Evolutionary conservation across 2,329 filamentous ascomycete genomes (phyloP).

Genomic region (Botryosphaeria dothidea): DNA sequence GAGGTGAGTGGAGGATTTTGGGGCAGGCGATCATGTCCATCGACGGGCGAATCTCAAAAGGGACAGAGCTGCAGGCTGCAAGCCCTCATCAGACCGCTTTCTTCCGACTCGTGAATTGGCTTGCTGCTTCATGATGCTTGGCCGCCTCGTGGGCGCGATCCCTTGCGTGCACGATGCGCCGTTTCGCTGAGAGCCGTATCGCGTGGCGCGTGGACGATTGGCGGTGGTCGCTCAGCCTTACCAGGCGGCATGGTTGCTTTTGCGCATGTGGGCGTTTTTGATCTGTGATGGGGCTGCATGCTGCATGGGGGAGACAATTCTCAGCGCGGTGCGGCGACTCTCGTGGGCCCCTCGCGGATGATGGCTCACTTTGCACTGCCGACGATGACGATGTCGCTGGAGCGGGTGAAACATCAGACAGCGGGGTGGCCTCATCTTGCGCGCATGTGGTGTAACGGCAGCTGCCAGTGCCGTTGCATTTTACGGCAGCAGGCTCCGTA

Average conservation of each 20-base stretch:
- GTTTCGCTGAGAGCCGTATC: slow-evolving; percentile 3
- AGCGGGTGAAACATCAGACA: slow-evolving; percentile 1
- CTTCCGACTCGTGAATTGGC: slow-evolving; percentile 8
- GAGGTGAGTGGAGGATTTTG: not conserved
- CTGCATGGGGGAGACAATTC: not conserved
- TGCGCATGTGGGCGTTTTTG: not conserved
- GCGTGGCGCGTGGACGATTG: slow-evolving; percentile 4
- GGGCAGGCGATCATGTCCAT: not conserved
- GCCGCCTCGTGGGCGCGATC: not conserved
- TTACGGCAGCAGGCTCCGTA: not conserved
- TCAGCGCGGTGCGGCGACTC: not conserved
- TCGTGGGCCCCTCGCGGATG: not conserved
- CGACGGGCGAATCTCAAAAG: not conserved
- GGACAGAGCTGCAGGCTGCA: slow-evolving; percentile 4
- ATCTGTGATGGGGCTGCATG: slow-evolving; percentile 4
- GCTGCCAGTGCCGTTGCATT: not conserved
- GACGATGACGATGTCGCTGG: not conserved
- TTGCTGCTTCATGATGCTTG: not conserved
- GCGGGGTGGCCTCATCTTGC: not conserved
- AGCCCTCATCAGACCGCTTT: slow-evolving; percentile 13
- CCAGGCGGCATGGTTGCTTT: slow-evolving; percentile 7
- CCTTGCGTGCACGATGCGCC: not conserved
- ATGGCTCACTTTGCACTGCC: not conserved
- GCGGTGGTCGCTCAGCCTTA: slow-evolving; percentile 5
- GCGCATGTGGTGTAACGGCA: not conserved